Evolutionary conservation across 2,329 filamentous ascomycete species (phyloP), one percentile per base, ranked within the genome.

Genomic region (Cordyceps militaris): DNA sequence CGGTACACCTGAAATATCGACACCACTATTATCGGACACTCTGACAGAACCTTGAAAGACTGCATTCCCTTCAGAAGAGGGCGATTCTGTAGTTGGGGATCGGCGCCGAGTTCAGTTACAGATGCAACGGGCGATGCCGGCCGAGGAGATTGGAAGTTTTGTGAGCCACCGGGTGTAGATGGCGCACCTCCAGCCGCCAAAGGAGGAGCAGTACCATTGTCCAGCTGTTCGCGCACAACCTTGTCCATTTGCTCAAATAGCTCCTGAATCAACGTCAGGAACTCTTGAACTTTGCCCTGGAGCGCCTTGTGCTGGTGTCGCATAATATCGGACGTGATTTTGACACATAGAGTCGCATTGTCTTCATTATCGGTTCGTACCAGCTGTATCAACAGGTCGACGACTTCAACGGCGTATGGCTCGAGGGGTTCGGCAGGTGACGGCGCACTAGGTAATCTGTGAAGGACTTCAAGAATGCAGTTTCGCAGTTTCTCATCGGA

Each of bases 1-100:
- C 92, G 85, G 66, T 99, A 94, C 5, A 93, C 88, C 73, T 99
- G 94, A 70, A 99, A 97, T 63, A 99, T 90, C 4, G 93, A 97
- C 1, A 99, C 94, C 3, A 99, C 94, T 42, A 99, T 97, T 54
- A 99, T 99, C 0, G 94, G 94, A 65, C 94, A 99, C 71, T 99
- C 94, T 1, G 93, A 91, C 4, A 99, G 82, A 24, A 99, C 93
- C 72, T 97, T 99, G 81, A 99, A 99, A 1, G 94, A 99, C 70
- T 96, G 91, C 90, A 97, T 97, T 30, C 94, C 94, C 72, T 91
- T 96, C 56, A 92, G 77, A 34, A 99, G 74, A 50, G 90, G 88
- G 59, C 92, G 85, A 57, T 74, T 90, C 65, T 91, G 87, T 67
- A 93, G 90, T 66, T 91, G 87, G n/a, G 79, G 76, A 65, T 97